Percentiles rank a stretch among this genome's conserved stretches.
phyloP scores from a whole-genome alignment of 2,329 filamentous ascomycete genomes.

The Pseudonectria buxi region DNA sequence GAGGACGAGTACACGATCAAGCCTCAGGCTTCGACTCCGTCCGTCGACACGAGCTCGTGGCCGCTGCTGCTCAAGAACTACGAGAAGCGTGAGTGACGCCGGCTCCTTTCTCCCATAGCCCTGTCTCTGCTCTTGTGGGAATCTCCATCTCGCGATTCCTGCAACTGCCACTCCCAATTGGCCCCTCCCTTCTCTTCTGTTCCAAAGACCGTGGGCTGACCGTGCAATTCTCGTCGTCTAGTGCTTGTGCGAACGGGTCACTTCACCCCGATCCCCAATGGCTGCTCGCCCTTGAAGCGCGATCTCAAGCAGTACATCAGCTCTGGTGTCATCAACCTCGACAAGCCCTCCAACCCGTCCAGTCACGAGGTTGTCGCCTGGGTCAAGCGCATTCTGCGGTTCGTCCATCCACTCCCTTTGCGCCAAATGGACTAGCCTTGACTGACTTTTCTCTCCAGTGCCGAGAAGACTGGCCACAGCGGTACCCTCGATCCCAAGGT shows the following conservation, averaged over 20 bases:
- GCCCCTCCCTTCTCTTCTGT: slow-evolving; percentile 5
- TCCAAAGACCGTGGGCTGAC: too few relatives aligned
- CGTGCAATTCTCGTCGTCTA: slow-evolving; percentile 25
- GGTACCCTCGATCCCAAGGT: slow-evolving; percentile 98
- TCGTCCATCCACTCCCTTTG: slow-evolving; percentile 25
- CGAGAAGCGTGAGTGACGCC: slow-evolving; percentile 64
- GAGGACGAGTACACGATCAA: slow-evolving; percentile 83
- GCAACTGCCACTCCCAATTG: too few relatives aligned
- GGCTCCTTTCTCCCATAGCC: slow-evolving; percentile 4
- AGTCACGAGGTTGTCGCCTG: slow-evolving; percentile 98
- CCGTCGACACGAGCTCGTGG: slow-evolving; percentile 82
- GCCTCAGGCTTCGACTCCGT: slow-evolving; percentile 73
- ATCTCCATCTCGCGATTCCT: too few relatives aligned
- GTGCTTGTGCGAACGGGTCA: slow-evolving; percentile 91
- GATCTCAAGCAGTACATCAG: slow-evolving; percentile 96
- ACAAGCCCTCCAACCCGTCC: slow-evolving; percentile 83
- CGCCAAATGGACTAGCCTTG: slow-evolving; percentile 11
- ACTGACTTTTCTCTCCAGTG: slow-evolving; percentile 20
- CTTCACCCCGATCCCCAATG: slow-evolving; percentile 93
- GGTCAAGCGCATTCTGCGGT: slow-evolving; percentile 96
- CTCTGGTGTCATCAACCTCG: slow-evolving; percentile 94
- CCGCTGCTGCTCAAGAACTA: slow-evolving; percentile 95
- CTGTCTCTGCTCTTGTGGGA: too few relatives aligned
- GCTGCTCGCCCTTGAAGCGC: slow-evolving; percentile 84
- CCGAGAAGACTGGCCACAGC: slow-evolving; percentile 94